Conservation (phyloP, 495 filamentous ascomycete species). For the Podospora comata region DNA sequence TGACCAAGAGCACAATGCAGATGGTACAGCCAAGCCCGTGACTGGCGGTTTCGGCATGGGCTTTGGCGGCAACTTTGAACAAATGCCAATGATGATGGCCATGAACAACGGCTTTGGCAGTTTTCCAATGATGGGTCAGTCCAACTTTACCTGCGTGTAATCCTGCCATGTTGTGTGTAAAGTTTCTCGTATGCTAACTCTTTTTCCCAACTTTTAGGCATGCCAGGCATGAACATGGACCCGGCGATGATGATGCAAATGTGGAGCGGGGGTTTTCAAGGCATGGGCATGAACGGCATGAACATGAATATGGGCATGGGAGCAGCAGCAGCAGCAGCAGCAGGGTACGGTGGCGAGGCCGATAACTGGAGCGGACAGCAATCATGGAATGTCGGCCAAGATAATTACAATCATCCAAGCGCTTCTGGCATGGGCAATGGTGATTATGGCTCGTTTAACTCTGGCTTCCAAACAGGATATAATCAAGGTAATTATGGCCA, state of each 20-base stretch:
- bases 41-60: conserved; percentile 62
- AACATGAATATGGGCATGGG: conserved; percentile 85
- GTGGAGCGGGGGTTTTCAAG: conserved; percentile 74
- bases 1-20: conserved; percentile 33
- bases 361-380: conserved; percentile 65
- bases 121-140: conserved; percentile 87
- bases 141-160: neutral
- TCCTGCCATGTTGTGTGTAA: neutral
- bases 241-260: conserved; percentile 86
- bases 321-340: conserved; percentile 27
- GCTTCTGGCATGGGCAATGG: conserved; percentile 67
- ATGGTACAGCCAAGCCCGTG: conserved; percentile 42
- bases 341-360: conserved; percentile 57
- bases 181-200: conserved; percentile 22
- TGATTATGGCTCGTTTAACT: conserved; percentile 78
- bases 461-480: conserved; percentile 64
- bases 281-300: conserved; percentile 92
- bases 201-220: conserved; percentile 44
- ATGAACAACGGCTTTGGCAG: conserved; percentile 65
- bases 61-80: conserved; percentile 62
- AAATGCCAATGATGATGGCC: conserved; percentile 68
- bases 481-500: conserved; percentile 62
- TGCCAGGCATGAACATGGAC: conserved; percentile 82
- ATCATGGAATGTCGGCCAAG: conserved; percentile 72
- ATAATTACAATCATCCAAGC: conserved; percentile 71